Conservation (phyloP, 2,329 filamentous ascomycete genomes). For the Pseudocercospora pini-densiflorae region DNA sequence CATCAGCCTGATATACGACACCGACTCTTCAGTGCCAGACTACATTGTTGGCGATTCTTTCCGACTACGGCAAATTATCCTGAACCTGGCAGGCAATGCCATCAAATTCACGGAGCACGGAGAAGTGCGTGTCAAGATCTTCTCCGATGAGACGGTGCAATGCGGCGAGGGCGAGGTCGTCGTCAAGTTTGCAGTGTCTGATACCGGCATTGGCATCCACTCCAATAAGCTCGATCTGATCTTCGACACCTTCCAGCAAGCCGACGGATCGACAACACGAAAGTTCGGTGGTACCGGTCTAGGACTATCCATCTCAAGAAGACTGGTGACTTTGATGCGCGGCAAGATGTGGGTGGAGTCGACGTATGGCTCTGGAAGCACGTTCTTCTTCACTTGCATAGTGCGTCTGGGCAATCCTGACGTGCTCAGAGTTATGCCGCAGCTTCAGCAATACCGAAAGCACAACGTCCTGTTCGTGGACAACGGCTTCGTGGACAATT, state of each 20-base stretch:
- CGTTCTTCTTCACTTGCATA: conserved; percentile 95
- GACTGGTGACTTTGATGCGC: conserved; percentile 93
- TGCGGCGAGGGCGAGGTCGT: conserved; percentile 79
- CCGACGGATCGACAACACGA: conserved; percentile 92
- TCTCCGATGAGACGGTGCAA: conserved; percentile 67
- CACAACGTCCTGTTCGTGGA: conserved; percentile 95
- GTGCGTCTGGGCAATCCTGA: conserved; percentile 84
- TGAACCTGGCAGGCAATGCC: conserved; percentile 96
- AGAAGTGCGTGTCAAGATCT: conserved; percentile 93
- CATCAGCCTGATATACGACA: conserved; percentile 88
- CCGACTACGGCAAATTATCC: conserved; percentile 92
- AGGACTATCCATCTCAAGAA: conserved; percentile 91
- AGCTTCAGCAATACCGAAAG: conserved; percentile 86
- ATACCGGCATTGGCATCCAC: conserved; percentile 96
- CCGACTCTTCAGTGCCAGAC: conserved; percentile 91
- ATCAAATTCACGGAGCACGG: conserved; percentile 99
- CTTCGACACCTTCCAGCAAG: conserved; percentile 99
- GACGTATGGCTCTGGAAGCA: conserved; percentile 86
- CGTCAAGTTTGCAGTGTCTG: conserved; percentile 93
- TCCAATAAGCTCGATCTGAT: conserved; percentile 95
- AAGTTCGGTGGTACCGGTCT: conserved; percentile 96
- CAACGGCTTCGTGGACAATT: conserved; percentile 79
- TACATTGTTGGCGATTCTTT: conserved; percentile 97
- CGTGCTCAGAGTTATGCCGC: conserved; percentile 75
- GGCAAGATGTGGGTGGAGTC: conserved; percentile 97